Percentiles rank a stretch among this genome's conserved stretches.
These are phyloP conservation scores for Lentinula raphanica DNA, from an alignment of 768 basidiomycete genomes.

Conservation along the genomic window DNA sequence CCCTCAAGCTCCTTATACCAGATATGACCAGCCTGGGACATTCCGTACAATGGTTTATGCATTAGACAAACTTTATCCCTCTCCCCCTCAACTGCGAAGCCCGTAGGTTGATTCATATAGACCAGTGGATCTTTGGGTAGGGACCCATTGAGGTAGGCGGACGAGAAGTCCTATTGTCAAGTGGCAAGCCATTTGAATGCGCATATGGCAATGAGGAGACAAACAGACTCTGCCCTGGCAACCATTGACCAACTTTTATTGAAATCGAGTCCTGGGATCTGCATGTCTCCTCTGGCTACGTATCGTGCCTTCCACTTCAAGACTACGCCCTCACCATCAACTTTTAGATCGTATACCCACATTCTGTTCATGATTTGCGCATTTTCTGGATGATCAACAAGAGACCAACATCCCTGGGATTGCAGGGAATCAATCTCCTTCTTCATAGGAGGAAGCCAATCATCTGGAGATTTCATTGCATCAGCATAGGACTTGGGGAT, in stretches of 20 bases:
- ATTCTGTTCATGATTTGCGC: slow-evolving; percentile 11
- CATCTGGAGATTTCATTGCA: neutral
- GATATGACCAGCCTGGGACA: slow-evolving; percentile 6
- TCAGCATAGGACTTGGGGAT: neutral
- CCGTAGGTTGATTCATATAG: slow-evolving; percentile 17
- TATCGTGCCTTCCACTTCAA: slow-evolving; percentile 18
- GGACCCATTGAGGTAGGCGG: slow-evolving; percentile 17
- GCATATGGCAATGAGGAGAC: neutral
- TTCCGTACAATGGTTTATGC: neutral
- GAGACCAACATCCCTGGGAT: neutral
- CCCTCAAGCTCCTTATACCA: slow-evolving; percentile 5
- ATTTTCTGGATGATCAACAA: neutral
- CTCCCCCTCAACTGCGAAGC: slow-evolving; percentile 11
- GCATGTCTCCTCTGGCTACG: slow-evolving; percentile 25
- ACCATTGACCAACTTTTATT: slow-evolving; percentile 8
- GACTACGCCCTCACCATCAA: slow-evolving; percentile 19
- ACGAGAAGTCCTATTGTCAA: slow-evolving; percentile 12
- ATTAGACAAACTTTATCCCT: neutral
- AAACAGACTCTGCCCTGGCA: slow-evolving; percentile 6
- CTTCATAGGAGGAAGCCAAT: neutral
- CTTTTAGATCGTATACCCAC: slow-evolving; percentile 24
- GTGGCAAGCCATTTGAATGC: neutral
- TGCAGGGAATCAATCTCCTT: neutral
- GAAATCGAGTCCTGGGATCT: slow-evolving; percentile 25
- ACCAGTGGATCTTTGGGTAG: slow-evolving; percentile 10